A percentile compares a stretch with the other conserved stretches of the same genome.
Conservation (phyloP, 1,139 yeast species). For the Pichia sp. region DNA sequence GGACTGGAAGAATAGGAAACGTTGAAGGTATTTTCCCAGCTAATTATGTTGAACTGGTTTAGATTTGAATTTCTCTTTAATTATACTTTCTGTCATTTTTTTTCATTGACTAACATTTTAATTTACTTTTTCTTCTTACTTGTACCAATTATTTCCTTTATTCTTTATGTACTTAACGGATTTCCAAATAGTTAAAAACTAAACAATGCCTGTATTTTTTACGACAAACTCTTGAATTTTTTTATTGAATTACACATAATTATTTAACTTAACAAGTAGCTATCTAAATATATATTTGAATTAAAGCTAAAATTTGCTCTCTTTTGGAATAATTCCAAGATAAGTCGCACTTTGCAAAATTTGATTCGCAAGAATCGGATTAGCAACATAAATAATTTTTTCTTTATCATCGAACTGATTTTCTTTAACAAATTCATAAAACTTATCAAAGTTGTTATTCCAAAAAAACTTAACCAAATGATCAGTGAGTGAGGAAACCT, state of each 20-base stretch:
- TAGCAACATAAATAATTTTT: slow-evolving; percentile 12
- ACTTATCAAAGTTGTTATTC: slow-evolving; percentile 20
- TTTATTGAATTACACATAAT: too few relatives aligned
- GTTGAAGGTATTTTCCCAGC: slow-evolving; percentile 94
- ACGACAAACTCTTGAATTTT: too few relatives aligned
- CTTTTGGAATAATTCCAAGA: slow-evolving; percentile 25
- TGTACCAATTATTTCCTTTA: background rate
- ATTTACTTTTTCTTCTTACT: background rate
- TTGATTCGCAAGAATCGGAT: slow-evolving; percentile 22
- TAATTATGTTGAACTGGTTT: slow-evolving; percentile 82
- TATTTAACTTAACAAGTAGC: background rate
- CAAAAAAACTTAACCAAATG: slow-evolving; percentile 27
- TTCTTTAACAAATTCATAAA: slow-evolving; percentile 21
- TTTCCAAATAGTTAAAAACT: too few relatives aligned
- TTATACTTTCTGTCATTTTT: background rate
- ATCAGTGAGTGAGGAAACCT: slow-evolving; percentile 24
- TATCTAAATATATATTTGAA: background rate
- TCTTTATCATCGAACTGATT: slow-evolving; percentile 13
- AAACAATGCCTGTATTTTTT: too few relatives aligned
- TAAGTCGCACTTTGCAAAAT: slow-evolving; percentile 24
- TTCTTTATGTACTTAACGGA: background rate
- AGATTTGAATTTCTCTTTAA: slow-evolving; percentile 11
- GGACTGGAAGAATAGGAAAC: slow-evolving; percentile 90
- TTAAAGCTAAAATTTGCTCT: background rate
- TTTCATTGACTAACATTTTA: background rate